Base-by-base conservation (phyloP, 495 filamentous ascomycete species). In the Penicillium silybi region DNA sequence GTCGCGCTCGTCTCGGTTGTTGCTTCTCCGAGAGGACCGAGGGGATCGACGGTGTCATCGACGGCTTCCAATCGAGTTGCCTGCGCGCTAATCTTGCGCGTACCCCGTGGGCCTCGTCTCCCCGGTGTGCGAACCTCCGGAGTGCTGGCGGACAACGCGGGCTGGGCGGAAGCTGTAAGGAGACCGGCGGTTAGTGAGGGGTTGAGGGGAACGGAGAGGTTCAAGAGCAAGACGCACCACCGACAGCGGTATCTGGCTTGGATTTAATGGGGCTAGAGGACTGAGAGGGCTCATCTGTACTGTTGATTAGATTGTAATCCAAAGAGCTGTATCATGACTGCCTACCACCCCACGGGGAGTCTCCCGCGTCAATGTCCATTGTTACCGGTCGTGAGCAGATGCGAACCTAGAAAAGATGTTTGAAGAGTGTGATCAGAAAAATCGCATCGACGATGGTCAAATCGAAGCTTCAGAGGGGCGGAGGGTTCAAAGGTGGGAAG, bases 11-110 rank as follows among this genome's bases (percentile, higher is more conserved):
- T 67, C 41, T 74, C 69, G 51, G 63, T 57, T 38, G 79, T 72
- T 39, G 79, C 84, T 50, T 85, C 80, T 19, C 86, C 85, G 2
- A 91, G 73, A 46, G 93, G 90, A 34, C 93, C 95, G 25, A 98
- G 79, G n/a, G 93, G 93, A 25, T 93, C 95, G 44, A 95, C 77
- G 39, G 90, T 86, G 64, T 96, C 89, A 61, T 92, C 90, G 53
- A 95, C 85, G 27, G 90, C 89, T 73, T 97, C 87, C 42, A 97
- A 79, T 39, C 83, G 83, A 35, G 89, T 95, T 29, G 87, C 79
- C 64, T 93, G 90, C 35, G 88, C 85, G 64, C 83, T 88, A 56
- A 90, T 78, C 57, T 88, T 88, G 47, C 89, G 85, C 29, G 80
- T 82, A 20, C 81, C 85, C 59, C 83, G 73, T 20, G 79, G 74